These are phyloP conservation scores for Colletotrichum phormii DNA, from an alignment of 2,329 filamentous ascomycete species.

Conservation along the genomic window DNA sequence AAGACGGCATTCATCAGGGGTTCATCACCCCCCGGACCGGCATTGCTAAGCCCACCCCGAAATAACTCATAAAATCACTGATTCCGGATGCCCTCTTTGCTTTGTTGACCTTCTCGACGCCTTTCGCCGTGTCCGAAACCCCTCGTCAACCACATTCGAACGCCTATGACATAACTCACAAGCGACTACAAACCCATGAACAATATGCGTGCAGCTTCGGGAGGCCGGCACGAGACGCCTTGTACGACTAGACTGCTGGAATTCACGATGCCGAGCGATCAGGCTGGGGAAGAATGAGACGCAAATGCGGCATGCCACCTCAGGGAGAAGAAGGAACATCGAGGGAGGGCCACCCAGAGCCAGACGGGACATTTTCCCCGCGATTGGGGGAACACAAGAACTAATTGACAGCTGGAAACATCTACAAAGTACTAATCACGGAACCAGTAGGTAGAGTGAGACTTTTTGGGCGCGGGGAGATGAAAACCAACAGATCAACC, in stretches of 20 bases:
- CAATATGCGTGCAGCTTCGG: conserved; percentile 17
- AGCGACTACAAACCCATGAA: conserved; percentile 14
- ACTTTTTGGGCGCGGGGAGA: not conserved
- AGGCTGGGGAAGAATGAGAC: not conserved
- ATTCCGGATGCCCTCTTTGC: conserved; percentile 34
- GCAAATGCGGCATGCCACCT: not conserved
- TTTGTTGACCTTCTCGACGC: conserved; percentile 26
- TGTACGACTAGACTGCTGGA: conserved; percentile 19
- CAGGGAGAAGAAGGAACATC: not conserved
- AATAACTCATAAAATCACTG: conserved; percentile 35
- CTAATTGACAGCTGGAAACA: conserved; percentile 10
- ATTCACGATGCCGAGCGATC: conserved; percentile 3
- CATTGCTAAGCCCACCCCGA: conserved; percentile 30
- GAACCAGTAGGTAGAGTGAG: not conserved
- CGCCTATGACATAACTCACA: conserved; percentile 23
- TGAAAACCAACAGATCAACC: not conserved
- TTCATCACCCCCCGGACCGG: conserved; percentile 20
- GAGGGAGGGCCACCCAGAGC: not conserved
- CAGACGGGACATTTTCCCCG: not conserved
- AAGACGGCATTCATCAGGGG: conserved; percentile 17
- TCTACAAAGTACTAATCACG: not conserved
- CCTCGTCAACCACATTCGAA: conserved; percentile 26
- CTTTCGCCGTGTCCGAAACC: conserved; percentile 31
- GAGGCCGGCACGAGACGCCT: conserved; percentile 9
- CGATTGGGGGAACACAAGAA: conserved; percentile 9